Evolutionary conservation across 129 eudicot genomes (phyloP), one percentile per base, ranked within the genome.

Genomic region (Ambrosia artemisiifolia): DNA sequence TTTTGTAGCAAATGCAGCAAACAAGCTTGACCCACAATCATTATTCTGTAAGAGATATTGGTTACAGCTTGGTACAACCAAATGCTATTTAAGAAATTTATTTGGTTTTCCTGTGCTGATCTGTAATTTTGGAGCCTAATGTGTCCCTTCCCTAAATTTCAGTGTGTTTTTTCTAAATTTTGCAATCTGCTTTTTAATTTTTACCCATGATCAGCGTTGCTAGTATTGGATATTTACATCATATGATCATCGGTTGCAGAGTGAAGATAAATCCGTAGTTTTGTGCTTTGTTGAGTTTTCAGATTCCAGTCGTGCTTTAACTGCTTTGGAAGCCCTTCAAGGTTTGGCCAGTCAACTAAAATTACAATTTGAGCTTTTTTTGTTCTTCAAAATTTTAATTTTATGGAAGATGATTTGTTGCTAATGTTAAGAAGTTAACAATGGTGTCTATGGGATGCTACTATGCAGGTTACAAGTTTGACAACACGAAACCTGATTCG

Each of bases 291-390:
- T 93, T 9, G 98, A 89, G 81, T 93, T 93, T 64, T 57, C 79
- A 53, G 93, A 93, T 83, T 75, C 96, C 49, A 89, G 82, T 24
- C 88, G 91, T 63, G 98, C 98, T 64, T 81, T 80, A 65, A 87
- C 85, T 75, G 98, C 98, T 73, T 73, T 87, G 86, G 96, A 89
- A 76, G 92, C 98, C 59, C 95, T 93, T 76, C 98, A 89, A 93
- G 98, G 98, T 86, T 70, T 30, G 36, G 38, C 24, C 53, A 46
- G 9, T 62, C 19, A 46, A n/a, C 47, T 2, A 1, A 3, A 42
- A 42, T 72, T 43, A 38, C 42, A 55, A 17, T 59, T 59, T 11
- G 5, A 28, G 2, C 12, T 54, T 71, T 54, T 30, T 63, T 71
- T n/a, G n/a, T 16, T 40, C 11, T 40, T 4, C 5, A 38, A n/a